phyloP scores from a whole-genome alignment of 2,329 filamentous ascomycete genomes.

The Cercospora zeina region DNA sequence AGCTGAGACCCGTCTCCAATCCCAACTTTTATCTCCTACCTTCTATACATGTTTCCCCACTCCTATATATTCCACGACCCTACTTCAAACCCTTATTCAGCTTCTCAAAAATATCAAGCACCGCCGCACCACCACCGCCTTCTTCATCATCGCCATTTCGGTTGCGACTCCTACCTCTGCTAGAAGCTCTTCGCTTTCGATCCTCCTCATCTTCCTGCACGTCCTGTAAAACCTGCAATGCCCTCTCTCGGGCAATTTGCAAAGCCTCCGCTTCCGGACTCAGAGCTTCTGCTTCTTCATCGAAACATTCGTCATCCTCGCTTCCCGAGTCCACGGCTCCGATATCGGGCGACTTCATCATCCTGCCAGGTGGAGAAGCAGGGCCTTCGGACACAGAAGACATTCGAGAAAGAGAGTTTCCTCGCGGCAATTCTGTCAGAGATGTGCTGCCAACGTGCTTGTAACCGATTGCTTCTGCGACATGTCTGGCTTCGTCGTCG shows the following conservation, averaged over 20 bases:
- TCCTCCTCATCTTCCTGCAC: slow-evolving; percentile 38
- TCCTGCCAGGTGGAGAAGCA: slow-evolving; percentile 51
- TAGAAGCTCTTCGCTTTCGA: slow-evolving; percentile 31
- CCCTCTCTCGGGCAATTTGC: slow-evolving; percentile 39
- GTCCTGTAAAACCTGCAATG: slow-evolving; percentile 38
- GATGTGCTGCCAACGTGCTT: slow-evolving; percentile 17
- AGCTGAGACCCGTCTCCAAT: neutral
- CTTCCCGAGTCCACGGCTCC: slow-evolving; percentile 33
- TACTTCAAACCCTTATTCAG: slow-evolving; percentile 37
- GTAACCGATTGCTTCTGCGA: slow-evolving; percentile 45
- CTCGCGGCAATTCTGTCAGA: slow-evolving; percentile 25
- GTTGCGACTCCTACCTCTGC: slow-evolving; percentile 28
- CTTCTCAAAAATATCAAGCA: slow-evolving; percentile 40
- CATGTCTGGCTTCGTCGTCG: slow-evolving; percentile 43
- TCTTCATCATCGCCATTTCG: slow-evolving; percentile 30
- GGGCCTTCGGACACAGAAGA: slow-evolving; percentile 39
- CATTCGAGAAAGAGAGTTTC: slow-evolving; percentile 35
- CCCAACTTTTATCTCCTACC: neutral
- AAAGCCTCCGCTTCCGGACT: slow-evolving; percentile 41
- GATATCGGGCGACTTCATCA: slow-evolving; percentile 41
- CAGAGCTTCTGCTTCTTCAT: slow-evolving; percentile 27
- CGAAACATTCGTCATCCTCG: slow-evolving; percentile 35
- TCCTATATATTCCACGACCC: neutral
- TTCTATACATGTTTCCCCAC: neutral
- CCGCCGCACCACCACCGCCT: slow-evolving; percentile 36